Conservation (phyloP, 2,329 filamentous ascomycete genomes). For the Xylaria sp. region DNA sequence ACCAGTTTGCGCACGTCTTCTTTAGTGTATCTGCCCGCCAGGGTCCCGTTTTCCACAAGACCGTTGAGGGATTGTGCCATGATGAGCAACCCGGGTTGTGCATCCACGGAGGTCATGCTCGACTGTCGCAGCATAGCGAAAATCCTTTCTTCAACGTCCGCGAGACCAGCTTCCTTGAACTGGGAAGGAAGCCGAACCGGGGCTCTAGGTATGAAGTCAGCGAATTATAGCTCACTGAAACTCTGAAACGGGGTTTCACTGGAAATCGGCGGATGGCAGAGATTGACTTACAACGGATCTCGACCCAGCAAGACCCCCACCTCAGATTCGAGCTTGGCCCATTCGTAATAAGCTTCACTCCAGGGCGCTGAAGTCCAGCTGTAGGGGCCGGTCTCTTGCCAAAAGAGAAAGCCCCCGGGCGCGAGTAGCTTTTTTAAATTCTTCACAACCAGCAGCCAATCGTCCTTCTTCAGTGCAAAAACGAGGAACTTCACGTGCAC, state of each 20-base stretch:
- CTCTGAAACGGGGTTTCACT: neutral
- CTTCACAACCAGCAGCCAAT: conserved; percentile 1
- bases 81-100: neutral
- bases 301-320: conserved; percentile 2
- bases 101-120: neutral
- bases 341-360: conserved; percentile 4
- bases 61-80: neutral
- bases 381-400: conserved; percentile 3
- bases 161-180: conserved; percentile 5
- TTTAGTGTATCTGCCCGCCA: conserved; percentile 2
- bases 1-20: conserved; percentile 3
- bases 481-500: conserved; percentile 4
- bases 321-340: conserved; percentile 6
- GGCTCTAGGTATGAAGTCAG: neutral
- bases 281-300: conserved; percentile 1
- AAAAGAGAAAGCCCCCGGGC: neutral
- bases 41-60: conserved; percentile 4
- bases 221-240: neutral
- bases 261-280: neutral
- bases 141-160: neutral
- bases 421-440: conserved; percentile 1
- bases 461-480: neutral
- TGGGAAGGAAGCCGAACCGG: neutral
- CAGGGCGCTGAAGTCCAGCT: conserved; percentile 4
- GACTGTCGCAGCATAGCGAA: conserved; percentile 1